Conservation (phyloP, 2,329 filamentous ascomycete species). For the Dichotomopilus funicola region DNA sequence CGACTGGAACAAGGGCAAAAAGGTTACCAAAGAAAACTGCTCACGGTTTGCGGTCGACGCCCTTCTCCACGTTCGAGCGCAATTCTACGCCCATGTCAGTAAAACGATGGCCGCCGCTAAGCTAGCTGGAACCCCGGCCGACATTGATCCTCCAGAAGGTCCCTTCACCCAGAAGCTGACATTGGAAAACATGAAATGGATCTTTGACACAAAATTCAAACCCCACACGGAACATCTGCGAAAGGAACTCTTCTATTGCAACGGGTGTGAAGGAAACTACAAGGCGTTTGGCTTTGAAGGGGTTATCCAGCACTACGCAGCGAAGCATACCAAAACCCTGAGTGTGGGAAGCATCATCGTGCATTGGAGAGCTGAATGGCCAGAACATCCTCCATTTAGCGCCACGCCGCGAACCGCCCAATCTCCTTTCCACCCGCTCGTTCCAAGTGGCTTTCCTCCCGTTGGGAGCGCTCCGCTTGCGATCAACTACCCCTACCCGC, state of each 20-base stretch:
- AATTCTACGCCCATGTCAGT: conserved; percentile 57
- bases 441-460: conserved; percentile 5
- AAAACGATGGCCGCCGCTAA: conserved; percentile 44
- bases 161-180: conserved; percentile 58
- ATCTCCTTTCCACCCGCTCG: conserved; percentile 13
- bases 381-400: conserved; percentile 65
- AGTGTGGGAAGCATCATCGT: conserved; percentile 68
- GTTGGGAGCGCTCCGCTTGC: conserved; percentile 6
- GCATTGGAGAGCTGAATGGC: conserved; percentile 77
- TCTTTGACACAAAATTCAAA: conserved; percentile 72
- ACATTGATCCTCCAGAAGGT: conserved; percentile 44
- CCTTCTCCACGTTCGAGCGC: conserved; percentile 57
- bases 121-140: conserved; percentile 39
- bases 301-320: conserved; percentile 75
- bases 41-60: conserved; percentile 67
- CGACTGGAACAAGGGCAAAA: conserved; percentile 57
- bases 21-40: conserved; percentile 56
- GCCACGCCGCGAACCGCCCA: conserved; percentile 46
- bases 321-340: conserved; percentile 68
- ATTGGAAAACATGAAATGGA: conserved; percentile 80
- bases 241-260: conserved; percentile 72
- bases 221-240: conserved; percentile 58
- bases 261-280: conserved; percentile 55
- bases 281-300: conserved; percentile 73
- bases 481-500: conserved; percentile 16